phyloP scores from a whole-genome alignment of 75 land plant species.

The Chamaecyparis obtusa region DNA sequence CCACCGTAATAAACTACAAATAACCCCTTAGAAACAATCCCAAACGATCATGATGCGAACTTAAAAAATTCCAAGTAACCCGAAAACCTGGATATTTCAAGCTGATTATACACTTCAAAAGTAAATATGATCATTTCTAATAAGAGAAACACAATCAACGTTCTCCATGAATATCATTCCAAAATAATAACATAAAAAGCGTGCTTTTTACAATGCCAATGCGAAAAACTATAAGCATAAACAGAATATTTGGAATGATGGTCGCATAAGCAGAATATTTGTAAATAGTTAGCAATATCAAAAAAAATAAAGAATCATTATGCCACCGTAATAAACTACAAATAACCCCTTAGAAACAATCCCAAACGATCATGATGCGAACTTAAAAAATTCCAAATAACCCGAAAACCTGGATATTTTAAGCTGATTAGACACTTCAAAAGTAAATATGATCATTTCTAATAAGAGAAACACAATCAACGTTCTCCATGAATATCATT shows the following conservation, averaged over 20 bases:
- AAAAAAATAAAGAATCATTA: too few species aligned
- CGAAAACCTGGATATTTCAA: not conserved
- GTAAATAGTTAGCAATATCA: too few species aligned
- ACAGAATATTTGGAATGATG: too few species aligned
- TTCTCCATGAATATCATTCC: not conserved
- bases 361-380: too few species aligned
- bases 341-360: too few species aligned
- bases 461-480: not conserved
- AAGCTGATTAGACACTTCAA: not conserved
- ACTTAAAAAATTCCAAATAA: not conserved
- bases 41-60: too few species aligned
- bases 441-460: not conserved
- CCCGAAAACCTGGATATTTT: slow-evolving; percentile 5
- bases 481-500: not conserved
- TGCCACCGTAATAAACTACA: too few species aligned
- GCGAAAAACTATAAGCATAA: not conserved
- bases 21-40: too few species aligned
- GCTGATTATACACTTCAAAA: not conserved
- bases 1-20: too few species aligned
- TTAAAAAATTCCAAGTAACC: not conserved
- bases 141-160: not conserved
- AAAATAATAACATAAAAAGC: not conserved
- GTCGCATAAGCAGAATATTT: too few species aligned
- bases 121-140: not conserved
- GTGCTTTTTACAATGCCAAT: not conserved